phyloP scores from a whole-genome alignment of 192 early-diverging fungal species.

The Coemansia interrupta region DNA sequence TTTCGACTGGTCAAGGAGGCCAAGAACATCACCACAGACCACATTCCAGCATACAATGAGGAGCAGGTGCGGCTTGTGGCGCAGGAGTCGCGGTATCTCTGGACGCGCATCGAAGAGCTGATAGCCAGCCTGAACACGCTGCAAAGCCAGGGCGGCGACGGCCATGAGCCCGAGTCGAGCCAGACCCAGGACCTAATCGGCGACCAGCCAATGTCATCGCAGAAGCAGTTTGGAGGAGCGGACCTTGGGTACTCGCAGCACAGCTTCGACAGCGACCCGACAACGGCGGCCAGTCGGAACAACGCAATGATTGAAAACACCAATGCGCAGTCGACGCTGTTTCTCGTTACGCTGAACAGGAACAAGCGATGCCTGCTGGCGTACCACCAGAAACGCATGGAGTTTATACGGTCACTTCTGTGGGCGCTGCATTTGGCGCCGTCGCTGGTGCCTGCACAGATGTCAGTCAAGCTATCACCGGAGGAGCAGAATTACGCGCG shows the following conservation, averaged over 20 bases:
- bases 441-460: slow-evolving; percentile 28
- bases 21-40: slow-evolving; percentile 66
- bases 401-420: slow-evolving; percentile 62
- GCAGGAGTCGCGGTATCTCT: slow-evolving; percentile 70
- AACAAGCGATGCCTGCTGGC: slow-evolving; percentile 89
- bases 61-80: slow-evolving; percentile 74
- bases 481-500: slow-evolving; percentile 45
- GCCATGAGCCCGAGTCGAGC: background rate
- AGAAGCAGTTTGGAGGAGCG: background rate
- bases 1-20: slow-evolving; percentile 75
- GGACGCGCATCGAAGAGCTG: slow-evolving; percentile 53
- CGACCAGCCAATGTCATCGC: slow-evolving; percentile 6
- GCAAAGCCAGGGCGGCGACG: slow-evolving; percentile 6
- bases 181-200: background rate
- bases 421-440: slow-evolving; percentile 51
- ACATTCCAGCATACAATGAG: slow-evolving; percentile 76
- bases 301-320: slow-evolving; percentile 15
- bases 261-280: too few relatives aligned
- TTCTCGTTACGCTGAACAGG: slow-evolving; percentile 55
- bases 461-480: slow-evolving; percentile 17
- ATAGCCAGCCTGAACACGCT: slow-evolving; percentile 25
- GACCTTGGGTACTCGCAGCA: too few relatives aligned
- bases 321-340: slow-evolving; percentile 36
- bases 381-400: slow-evolving; percentile 74
- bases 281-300: too few relatives aligned